Base-by-base conservation (phyloP, 495 filamentous ascomycete species). In the Margaritispora aquatica region DNA sequence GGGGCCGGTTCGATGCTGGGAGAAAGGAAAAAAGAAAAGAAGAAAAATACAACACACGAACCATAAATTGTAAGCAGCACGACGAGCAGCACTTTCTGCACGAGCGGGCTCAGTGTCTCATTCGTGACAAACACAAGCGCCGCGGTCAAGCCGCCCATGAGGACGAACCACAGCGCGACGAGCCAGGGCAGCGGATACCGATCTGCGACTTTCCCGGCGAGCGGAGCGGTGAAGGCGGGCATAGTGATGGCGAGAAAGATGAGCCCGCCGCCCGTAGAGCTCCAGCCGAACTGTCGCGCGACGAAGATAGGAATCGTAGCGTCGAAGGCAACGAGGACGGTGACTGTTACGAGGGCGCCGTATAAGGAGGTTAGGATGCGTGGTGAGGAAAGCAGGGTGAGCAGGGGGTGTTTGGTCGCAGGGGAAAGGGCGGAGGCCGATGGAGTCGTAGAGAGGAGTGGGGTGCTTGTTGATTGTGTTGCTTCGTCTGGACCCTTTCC, bases 211-310 rank as follows among this genome's bases (percentile, higher is more conserved):
- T 64, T 73, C 23, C 89, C 88, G 31, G 84, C 75, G 5, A 87
- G 55, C 0, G 88, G 87, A 2, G 82, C 80, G 22, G 83, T 59
- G 57, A 86, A 85, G 50, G 75, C 82, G 8, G 77, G 82, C 52
- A 81, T 68, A 49, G 85, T 80, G 29, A 88, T 60, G 8, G 85
- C 78, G 2, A 91, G 75, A 68, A 91, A 91, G 15, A 89, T 73
- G 20, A 92, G 68, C 1, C 87, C 88, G 26, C 85, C 86, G 17
- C 84, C 86, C 0, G 81, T 79, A 5, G 87, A 77, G 20, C 75
- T 75, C 84, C 86, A 92, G 57, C 73, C 63, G 59, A 89, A 90
- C 4, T 71, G 77, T 0, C 73, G 67, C 56, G 81, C 75, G 4
- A 87, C 84, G 59, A 83, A 84, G 10, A 90, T 71, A 19, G 89